Evolutionary conservation across 2,329 filamentous ascomycete genomes (phyloP).

Genomic region (Ceratocystis albifundus): DNA sequence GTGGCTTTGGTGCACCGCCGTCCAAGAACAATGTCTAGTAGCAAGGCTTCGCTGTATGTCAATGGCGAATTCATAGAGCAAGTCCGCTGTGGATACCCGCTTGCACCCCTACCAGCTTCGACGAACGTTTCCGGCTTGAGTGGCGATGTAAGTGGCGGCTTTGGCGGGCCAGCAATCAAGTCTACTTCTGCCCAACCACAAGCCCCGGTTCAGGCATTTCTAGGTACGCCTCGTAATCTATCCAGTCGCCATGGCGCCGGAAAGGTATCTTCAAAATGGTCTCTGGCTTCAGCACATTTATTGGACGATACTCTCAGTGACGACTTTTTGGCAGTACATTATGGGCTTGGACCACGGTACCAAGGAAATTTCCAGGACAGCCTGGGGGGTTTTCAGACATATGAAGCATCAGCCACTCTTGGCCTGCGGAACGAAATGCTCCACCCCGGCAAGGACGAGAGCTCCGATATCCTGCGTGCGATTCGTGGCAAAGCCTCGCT

Average conservation of each 20-base stretch:
- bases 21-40: slow-evolving; percentile 60
- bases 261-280: slow-evolving; percentile 69
- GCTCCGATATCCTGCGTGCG: slow-evolving; percentile 80
- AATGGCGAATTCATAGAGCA: slow-evolving; percentile 92
- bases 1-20: slow-evolving; percentile 76
- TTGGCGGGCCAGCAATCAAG: slow-evolving; percentile 1
- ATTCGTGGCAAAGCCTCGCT: slow-evolving; percentile 75
- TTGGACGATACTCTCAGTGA: slow-evolving; percentile 82
- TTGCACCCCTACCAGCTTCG: slow-evolving; percentile 52
- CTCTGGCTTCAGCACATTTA: slow-evolving; percentile 76
- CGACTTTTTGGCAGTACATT: slow-evolving; percentile 82
- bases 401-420: slow-evolving; percentile 79
- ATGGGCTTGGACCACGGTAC: slow-evolving; percentile 79
- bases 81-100: slow-evolving; percentile 76
- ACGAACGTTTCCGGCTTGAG: slow-evolving; percentile 49
- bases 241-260: slow-evolving; percentile 64
- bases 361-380: slow-evolving; percentile 96
- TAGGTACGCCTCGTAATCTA: slow-evolving; percentile 84
- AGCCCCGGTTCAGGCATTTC: slow-evolving; percentile 57
- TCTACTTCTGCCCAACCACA: not conserved
- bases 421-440: slow-evolving; percentile 85
- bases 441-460: slow-evolving; percentile 78
- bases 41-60: slow-evolving; percentile 78
- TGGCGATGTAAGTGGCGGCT: slow-evolving; percentile 25
- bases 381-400: slow-evolving; percentile 90